Evolutionary conservation across 257 asterid species (phyloP).

Genomic region (Haberlea rhodopensis): DNA sequence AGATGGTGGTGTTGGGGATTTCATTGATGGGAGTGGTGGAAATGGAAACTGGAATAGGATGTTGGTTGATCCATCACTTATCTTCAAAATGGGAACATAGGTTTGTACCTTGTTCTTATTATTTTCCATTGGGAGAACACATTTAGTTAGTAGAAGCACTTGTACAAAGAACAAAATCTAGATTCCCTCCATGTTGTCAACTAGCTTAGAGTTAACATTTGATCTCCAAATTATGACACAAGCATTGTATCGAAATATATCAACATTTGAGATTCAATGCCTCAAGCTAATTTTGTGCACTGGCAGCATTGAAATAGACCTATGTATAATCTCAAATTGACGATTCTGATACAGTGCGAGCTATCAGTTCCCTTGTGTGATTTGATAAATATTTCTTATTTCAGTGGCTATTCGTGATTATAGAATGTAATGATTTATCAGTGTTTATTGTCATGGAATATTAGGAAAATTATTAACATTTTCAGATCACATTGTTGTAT

Average conservation of each 20-base stretch:
- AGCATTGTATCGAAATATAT: no score
- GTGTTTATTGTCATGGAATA: background rate
- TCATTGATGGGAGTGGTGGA: slow-evolving; percentile 45
- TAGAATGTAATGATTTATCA: background rate
- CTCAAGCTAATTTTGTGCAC: background rate
- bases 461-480: background rate
- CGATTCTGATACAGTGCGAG: background rate
- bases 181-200: background rate
- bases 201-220: background rate
- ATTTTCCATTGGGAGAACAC: background rate
- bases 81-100: slow-evolving; percentile 97
- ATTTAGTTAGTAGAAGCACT: slow-evolving; percentile 10
- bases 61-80: slow-evolving; percentile 97
- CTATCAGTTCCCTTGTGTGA: background rate
- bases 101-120: slow-evolving; percentile 35
- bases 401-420: background rate
- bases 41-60: slow-evolving; percentile 82
- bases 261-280: no score
- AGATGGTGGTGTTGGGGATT: slow-evolving; percentile 36
- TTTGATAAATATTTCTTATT: background rate
- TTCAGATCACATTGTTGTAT: background rate
- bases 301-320: background rate
- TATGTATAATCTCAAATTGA: no score
- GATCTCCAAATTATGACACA: background rate
- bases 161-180: slow-evolving; percentile 3